Percentiles rank a stretch among this genome's conserved stretches.
Evolutionary conservation across 768 basidiomycete species (phyloP).

Genomic region (Amanita polypyramis): DNA sequence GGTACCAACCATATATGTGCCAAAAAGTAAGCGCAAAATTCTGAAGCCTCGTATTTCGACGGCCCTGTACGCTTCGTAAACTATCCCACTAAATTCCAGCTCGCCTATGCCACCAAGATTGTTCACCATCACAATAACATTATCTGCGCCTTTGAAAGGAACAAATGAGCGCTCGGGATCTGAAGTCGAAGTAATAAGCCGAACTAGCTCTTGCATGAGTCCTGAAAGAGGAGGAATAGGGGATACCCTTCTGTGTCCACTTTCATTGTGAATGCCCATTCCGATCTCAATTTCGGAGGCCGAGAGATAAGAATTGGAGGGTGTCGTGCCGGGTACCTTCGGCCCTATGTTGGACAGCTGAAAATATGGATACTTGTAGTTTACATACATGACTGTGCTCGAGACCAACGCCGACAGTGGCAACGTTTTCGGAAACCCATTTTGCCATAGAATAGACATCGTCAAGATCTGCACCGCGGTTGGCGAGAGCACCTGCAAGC

Average conservation of each 20-base stretch:
- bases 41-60: constrained; percentile 47
- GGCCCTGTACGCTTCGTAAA: constrained; percentile 45
- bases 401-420: constrained; percentile 77
- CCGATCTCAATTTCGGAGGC: constrained; percentile 76
- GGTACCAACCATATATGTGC: constrained; percentile 72
- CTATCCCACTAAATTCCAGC: constrained; percentile 67
- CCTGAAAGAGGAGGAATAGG: constrained; percentile 63
- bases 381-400: constrained; percentile 76
- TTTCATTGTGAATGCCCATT: constrained; percentile 88
- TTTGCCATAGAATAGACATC: constrained; percentile 59
- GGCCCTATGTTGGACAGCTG: not conserved
- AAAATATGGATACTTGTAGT: not conserved
- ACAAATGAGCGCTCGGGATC: constrained; percentile 76
- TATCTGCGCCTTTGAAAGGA: constrained; percentile 57
- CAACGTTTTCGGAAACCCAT: constrained; percentile 56
- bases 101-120: constrained; percentile 83
- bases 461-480: constrained; percentile 54
- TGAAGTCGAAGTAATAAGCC: constrained; percentile 56
- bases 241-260: constrained; percentile 55
- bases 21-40: constrained; percentile 56
- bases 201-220: constrained; percentile 61
- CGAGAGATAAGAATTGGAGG: constrained; percentile 42
- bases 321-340: constrained; percentile 72
- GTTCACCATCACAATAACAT: constrained; percentile 74
- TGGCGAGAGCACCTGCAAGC: constrained; percentile 76